These are phyloP conservation scores for Giardia muris DNA, from an alignment of 208 protist species.

Conservation along the genomic window DNA sequence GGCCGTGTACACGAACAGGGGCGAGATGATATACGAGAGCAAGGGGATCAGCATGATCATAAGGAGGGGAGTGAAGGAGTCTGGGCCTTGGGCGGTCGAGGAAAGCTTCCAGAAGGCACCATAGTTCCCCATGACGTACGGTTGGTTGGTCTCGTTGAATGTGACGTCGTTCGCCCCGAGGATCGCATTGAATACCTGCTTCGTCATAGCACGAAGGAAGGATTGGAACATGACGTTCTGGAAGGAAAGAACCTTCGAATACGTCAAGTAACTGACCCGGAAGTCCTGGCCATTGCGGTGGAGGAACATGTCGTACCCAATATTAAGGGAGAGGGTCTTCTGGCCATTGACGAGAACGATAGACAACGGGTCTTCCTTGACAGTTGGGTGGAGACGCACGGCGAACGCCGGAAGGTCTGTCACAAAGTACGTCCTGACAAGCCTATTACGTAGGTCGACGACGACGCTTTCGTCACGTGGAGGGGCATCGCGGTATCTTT, in stretches of 20 bases:
- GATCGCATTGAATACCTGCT: not conserved
- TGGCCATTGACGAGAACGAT: no score
- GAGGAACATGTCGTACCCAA: not conserved
- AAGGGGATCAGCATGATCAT: not conserved
- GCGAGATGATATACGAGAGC: not conserved
- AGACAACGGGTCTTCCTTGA: no score
- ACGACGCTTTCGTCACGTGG: not conserved
- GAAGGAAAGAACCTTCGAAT: not conserved
- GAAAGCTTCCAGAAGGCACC: not conserved
- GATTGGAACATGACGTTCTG: not conserved
- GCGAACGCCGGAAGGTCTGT: not conserved
- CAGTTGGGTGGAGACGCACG: not conserved
- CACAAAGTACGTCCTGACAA: not conserved
- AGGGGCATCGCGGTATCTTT: not conserved
- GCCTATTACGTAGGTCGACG: not conserved
- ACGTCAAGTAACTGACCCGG: not conserved
- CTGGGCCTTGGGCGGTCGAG: not conserved
- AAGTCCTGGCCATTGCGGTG: not conserved
- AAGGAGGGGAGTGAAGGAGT: not conserved
- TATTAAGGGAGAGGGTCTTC: not conserved
- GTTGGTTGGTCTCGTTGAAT: not conserved
- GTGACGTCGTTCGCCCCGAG: not conserved
- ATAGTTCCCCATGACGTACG: not conserved
- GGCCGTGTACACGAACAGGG: not conserved
- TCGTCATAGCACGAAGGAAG: not conserved